Conservation (phyloP, 108 stramenopile species). For the Bacterosira constricta region DNA sequence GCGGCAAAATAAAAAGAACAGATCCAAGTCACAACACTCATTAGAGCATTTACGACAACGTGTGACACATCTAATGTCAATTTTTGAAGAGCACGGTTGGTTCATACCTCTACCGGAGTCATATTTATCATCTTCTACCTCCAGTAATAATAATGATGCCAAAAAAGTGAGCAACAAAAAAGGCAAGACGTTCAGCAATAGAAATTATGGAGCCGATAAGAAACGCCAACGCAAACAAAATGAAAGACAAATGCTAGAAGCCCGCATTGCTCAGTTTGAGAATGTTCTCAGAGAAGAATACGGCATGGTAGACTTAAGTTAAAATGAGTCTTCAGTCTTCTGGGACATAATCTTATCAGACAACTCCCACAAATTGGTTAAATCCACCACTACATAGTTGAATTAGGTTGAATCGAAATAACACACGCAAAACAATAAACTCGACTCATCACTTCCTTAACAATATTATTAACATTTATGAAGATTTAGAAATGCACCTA, state of each 20-base stretch:
- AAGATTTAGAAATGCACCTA: too few species aligned
- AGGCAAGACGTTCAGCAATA: conserved; percentile 20
- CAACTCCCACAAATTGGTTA: too few species aligned
- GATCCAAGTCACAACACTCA: conserved; percentile 8
- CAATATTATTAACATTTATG: too few species aligned
- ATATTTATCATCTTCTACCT: too few species aligned
- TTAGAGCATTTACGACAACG: conserved; percentile 6
- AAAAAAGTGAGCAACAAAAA: background rate
- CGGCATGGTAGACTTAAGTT: background rate
- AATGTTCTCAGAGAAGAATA: conserved; percentile 4
- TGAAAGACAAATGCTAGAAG: conserved; percentile 14
- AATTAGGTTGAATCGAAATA: too few species aligned
- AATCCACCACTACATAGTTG: too few species aligned
- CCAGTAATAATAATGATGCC: too few species aligned
- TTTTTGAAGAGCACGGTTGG: conserved; percentile 11
- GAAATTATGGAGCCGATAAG: conserved; percentile 25
- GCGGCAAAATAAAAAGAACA: background rate
- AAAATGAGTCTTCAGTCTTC: too few species aligned
- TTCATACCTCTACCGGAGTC: conserved; percentile 20
- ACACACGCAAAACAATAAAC: too few species aligned
- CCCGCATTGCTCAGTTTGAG: conserved; percentile 13
- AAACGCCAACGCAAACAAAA: conserved; percentile 16
- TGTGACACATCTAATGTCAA: conserved; percentile 11
- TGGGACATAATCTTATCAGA: too few species aligned
- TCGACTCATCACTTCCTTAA: too few species aligned